Evolutionary conservation across 345 rosid genomes (phyloP).

Genomic region (Punica granatum): DNA sequence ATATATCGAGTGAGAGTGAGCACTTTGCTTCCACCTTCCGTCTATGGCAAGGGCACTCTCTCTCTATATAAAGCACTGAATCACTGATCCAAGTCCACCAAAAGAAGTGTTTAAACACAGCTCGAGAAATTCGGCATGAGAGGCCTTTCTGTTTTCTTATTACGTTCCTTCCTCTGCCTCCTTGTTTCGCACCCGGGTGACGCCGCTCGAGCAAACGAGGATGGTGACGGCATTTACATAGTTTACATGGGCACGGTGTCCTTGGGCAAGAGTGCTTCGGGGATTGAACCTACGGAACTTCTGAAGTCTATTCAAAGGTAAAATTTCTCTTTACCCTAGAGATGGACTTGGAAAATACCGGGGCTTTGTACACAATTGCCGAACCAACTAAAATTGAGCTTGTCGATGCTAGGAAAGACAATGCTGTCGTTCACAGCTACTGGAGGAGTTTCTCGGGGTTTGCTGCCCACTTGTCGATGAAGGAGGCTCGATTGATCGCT

Average conservation of each 20-base stretch:
- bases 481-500: slow-evolving; percentile 51
- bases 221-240: slow-evolving; percentile 4
- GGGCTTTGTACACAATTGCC: neutral
- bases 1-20: neutral
- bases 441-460: slow-evolving; percentile 69
- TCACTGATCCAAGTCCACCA: neutral
- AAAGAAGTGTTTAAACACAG: neutral
- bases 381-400: neutral
- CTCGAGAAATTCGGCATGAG: neutral
- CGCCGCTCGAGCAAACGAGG: neutral
- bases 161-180: neutral
- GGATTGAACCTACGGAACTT: slow-evolving; percentile 7
- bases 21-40: neutral
- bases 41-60: neutral
- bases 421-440: slow-evolving; percentile 38
- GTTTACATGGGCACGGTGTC: slow-evolving; percentile 11
- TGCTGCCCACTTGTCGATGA: slow-evolving; percentile 62
- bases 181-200: neutral
- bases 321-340: neutral
- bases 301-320: slow-evolving; percentile 8
- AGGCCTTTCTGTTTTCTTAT: neutral
- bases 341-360: neutral
- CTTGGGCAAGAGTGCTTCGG: neutral
- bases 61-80: neutral
- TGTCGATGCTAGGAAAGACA: slow-evolving; percentile 31